A percentile compares a stretch with the other conserved stretches of the same genome.
These are phyloP conservation scores for Pseudotulostoma volvatum DNA, from an alignment of 495 filamentous ascomycete species.

Conservation along the genomic window DNA sequence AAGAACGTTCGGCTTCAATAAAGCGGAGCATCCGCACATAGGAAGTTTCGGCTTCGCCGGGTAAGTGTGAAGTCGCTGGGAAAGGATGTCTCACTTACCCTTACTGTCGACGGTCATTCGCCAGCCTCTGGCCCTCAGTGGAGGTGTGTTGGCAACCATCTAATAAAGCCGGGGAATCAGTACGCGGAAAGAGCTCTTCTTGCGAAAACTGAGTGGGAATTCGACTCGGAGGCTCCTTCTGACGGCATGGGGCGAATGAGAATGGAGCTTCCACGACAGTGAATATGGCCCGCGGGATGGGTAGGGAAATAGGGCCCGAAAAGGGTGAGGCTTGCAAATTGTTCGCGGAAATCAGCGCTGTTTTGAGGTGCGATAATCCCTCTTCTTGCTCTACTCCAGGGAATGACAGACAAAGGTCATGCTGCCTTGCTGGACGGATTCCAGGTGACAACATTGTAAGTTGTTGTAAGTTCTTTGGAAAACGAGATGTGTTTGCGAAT, in stretches of 20 bases:
- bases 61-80: neutral
- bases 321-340: neutral
- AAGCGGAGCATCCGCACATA: too few species aligned
- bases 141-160: neutral
- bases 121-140: too few species aligned
- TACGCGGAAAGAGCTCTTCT: neutral
- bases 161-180: neutral
- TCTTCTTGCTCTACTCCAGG: neutral
- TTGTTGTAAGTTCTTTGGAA: too few species aligned
- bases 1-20: too few species aligned
- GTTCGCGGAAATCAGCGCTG: neutral
- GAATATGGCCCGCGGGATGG: conserved; percentile 2
- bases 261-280: too few species aligned
- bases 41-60: too few species aligned
- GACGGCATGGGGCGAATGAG: neutral
- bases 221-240: neutral
- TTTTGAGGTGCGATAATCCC: neutral
- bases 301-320: conserved; percentile 1
- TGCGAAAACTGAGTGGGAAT: neutral
- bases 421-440: neutral
- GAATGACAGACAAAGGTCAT: neutral
- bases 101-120: neutral
- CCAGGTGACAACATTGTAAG: neutral
- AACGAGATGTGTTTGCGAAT: too few species aligned
- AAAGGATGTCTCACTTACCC: neutral